A percentile compares a stretch with the other conserved stretches of the same genome.
phyloP scores from a whole-genome alignment of 2,329 filamentous ascomycete species.

The Chaetomiaceae sp. region DNA sequence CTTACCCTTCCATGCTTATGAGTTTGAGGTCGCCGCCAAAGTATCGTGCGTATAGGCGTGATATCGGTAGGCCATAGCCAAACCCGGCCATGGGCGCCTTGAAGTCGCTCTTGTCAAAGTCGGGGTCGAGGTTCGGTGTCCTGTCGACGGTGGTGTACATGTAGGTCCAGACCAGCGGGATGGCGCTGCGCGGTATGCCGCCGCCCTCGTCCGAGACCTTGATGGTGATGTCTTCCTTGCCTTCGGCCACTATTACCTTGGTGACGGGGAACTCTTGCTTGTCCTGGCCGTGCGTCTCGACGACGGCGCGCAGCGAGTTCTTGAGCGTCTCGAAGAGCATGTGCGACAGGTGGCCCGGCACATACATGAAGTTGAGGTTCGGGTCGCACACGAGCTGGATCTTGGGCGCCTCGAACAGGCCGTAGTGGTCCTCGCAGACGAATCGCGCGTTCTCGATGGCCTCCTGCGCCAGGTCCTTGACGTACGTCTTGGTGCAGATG shows the following conservation, averaged over 20 bases:
- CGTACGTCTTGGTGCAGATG: constrained; percentile 98
- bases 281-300: constrained; percentile 90
- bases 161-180: constrained; percentile 99
- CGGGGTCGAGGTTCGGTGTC: constrained; percentile 89
- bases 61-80: constrained; percentile 95
- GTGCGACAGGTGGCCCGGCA: constrained; percentile 95
- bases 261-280: constrained; percentile 95
- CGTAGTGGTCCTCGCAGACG: constrained; percentile 97
- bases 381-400: constrained; percentile 94
- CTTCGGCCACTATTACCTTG: constrained; percentile 95
- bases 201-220: constrained; percentile 97
- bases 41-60: constrained; percentile 88
- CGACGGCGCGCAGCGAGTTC: constrained; percentile 94
- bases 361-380: constrained; percentile 97
- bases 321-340: constrained; percentile 99
- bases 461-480: constrained; percentile 88
- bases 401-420: constrained; percentile 92
- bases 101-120: constrained; percentile 99
- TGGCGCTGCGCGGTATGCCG: constrained; percentile 86
- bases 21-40: constrained; percentile 96
- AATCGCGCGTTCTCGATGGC: constrained; percentile 99
- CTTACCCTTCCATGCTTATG: constrained; percentile 99
- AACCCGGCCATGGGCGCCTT: constrained; percentile 99
- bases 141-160: constrained; percentile 99
- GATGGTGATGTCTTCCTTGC: constrained; percentile 98